Evolutionary conservation across 2,329 filamentous ascomycete species (phyloP), one percentile per base, ranked within the genome.

Genomic region (Ophiosphaerella herpotricha): DNA sequence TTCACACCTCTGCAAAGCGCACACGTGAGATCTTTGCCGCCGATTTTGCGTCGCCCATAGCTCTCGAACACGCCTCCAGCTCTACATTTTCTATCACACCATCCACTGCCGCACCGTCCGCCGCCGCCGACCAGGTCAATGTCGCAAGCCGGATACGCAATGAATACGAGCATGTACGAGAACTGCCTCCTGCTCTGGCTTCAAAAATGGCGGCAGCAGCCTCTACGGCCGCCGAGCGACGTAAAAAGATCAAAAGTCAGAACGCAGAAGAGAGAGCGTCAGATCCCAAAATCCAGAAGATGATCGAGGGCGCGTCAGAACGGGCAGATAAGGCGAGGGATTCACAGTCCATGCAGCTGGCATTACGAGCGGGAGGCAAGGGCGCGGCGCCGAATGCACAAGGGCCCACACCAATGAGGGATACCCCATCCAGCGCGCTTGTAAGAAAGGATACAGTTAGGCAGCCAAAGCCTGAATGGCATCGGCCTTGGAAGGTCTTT

Each of bases 401-500:
- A 51, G 80, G 80, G 8, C 79, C 80, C 12, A 81, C 79, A 31
- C 75, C 75, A 18, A 78, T 79, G 57, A 73, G 75, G 42, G 74
- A 82, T 44, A 74, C 78, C 24, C 78, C 78, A 13, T 78, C 78
- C 1, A 80, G 79, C 49, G 85, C 83, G 58, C 71, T 89, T 48
- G 82, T 88, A 14, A 78, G 85, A 50, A 81, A 85, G 61, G 84
- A 86, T 36, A 84, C 82, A 13, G 82, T 87, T 46, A 79, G 83
- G 61, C 85, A 87, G 61, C 80, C 86, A 49, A 91, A 87, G 72
- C 95, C 95, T 1, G 88, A 97, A 50, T 99, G 94, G 94, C 94
- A 99, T 72, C 85, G 92, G 54, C 95, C 95, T 11, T 99, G 95
- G 94, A 97, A 97, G 82, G 56, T 97, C 52, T 95, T 96, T 88